phyloP scores from a whole-genome alignment of 2,329 filamentous ascomycete species.

The Phoma sp. region DNA sequence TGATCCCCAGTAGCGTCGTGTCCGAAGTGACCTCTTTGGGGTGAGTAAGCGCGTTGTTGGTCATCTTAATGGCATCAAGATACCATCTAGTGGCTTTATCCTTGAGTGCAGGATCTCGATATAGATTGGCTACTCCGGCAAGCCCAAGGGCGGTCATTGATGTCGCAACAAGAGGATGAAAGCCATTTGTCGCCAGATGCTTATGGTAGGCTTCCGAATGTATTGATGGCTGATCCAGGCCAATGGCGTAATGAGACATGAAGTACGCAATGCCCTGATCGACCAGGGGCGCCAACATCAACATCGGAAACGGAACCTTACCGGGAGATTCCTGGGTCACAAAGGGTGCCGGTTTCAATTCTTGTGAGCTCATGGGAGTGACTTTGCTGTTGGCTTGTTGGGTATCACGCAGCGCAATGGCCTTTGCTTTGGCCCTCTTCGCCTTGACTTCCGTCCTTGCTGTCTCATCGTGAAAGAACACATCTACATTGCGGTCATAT shows the following conservation, averaged over 20 bases:
- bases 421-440: conserved; percentile 38
- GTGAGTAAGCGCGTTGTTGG: conserved; percentile 37
- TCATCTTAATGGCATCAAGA: conserved; percentile 38
- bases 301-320: conserved; percentile 13
- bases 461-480: conserved; percentile 42
- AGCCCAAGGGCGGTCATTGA: conserved; percentile 45
- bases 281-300: conserved; percentile 30
- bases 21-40: conserved; percentile 37
- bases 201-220: conserved; percentile 29
- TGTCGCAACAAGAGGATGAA: conserved; percentile 41
- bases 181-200: conserved; percentile 38
- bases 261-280: conserved; percentile 44
- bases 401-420: conserved; percentile 34
- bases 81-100: conserved; percentile 41
- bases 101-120: conserved; percentile 32
- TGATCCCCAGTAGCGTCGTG: conserved; percentile 40
- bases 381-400: not conserved
- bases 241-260: conserved; percentile 35
- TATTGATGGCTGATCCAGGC: conserved; percentile 37
- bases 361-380: not conserved
- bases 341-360: not conserved
- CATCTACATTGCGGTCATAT: conserved; percentile 38
- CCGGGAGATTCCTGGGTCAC: conserved; percentile 4
- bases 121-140: conserved; percentile 39
- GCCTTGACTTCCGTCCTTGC: conserved; percentile 34